A percentile compares a stretch with the other conserved stretches of the same genome.
These are phyloP conservation scores for Anaeromyces robustus DNA, from an alignment of 192 early-diverging fungal genomes.

Conservation along the genomic window DNA sequence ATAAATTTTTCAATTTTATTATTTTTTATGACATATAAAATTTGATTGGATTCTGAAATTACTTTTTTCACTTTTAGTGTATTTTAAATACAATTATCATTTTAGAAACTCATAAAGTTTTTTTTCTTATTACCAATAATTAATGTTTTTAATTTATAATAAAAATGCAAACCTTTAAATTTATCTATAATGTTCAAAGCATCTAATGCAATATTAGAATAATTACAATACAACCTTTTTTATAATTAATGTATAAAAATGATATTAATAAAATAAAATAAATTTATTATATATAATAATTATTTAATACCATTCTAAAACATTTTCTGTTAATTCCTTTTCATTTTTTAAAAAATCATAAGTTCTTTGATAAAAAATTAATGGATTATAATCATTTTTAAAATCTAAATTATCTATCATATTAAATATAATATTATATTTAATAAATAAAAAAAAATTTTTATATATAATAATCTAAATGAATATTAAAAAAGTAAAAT, in stretches of 20 bases:
- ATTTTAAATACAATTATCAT: too few species aligned
- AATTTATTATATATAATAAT: too few species aligned
- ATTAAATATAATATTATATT: too few species aligned
- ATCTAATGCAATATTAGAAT: neutral
- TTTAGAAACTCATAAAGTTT: too few species aligned
- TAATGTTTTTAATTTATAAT: too few species aligned
- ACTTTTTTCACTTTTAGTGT: neutral
- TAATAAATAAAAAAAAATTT: too few species aligned
- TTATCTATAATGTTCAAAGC: neutral
- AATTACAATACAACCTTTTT: neutral
- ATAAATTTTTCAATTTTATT: neutral
- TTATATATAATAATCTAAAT: too few species aligned
- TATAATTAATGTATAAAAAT: too few species aligned
- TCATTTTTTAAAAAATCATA: neutral
- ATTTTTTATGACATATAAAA: neutral
- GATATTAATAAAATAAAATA: too few species aligned
- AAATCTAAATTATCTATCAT: too few species aligned
- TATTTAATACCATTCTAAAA: neutral
- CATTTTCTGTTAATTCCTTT: neutral
- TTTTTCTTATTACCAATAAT: too few species aligned
- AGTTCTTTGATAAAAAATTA: neutral
- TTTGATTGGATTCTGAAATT: neutral
- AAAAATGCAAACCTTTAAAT: neutral
- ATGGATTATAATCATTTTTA: neutral
- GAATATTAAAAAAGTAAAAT: too few species aligned